A percentile compares a stretch with the other conserved stretches of the same genome.
Conservation (phyloP, 148 eudicot genomes). For the Chenopodium berlandieri region DNA sequence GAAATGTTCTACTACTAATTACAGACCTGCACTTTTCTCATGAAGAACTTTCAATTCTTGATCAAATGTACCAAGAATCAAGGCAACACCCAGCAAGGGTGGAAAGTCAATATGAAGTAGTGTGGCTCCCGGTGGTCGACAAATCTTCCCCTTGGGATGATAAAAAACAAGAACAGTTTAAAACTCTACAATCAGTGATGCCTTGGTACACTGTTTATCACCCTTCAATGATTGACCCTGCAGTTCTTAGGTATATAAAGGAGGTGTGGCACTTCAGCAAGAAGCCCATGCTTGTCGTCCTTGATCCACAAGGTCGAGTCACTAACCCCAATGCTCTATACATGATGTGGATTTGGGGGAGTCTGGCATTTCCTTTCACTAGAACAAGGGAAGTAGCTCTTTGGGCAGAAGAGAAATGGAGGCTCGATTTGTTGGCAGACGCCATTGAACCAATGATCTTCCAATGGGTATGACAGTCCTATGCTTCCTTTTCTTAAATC, state of each 20-base stretch:
- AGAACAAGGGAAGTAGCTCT: conserved; percentile 50
- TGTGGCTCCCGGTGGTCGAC: conserved; percentile 70
- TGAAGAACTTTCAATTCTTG: conserved; percentile 61
- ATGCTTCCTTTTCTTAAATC: background rate
- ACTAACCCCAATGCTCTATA: conserved; percentile 58
- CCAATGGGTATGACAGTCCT: conserved; percentile 49
- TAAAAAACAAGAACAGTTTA: conserved; percentile 39
- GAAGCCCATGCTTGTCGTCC: conserved; percentile 64
- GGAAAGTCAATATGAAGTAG: conserved; percentile 63
- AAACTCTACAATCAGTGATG: conserved; percentile 42
- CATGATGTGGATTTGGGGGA: conserved; percentile 92
- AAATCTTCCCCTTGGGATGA: conserved; percentile 41
- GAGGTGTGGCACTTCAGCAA: conserved; percentile 64
- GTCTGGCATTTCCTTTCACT: conserved; percentile 69
- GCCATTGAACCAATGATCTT: conserved; percentile 49
- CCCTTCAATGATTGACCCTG: conserved; percentile 57
- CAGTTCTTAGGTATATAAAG: conserved; percentile 53
- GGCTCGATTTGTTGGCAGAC: conserved; percentile 58
- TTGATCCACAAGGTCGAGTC: conserved; percentile 69
- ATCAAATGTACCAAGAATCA: conserved; percentile 59
- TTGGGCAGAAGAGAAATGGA: conserved; percentile 64
- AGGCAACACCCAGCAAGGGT: conserved; percentile 41
- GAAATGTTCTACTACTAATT: conserved; percentile 55
- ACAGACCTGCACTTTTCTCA: conserved; percentile 63
- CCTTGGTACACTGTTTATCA: conserved; percentile 61